Conservation (phyloP, 1,284 basidiomycete genomes). For the Malassezia restricta region DNA sequence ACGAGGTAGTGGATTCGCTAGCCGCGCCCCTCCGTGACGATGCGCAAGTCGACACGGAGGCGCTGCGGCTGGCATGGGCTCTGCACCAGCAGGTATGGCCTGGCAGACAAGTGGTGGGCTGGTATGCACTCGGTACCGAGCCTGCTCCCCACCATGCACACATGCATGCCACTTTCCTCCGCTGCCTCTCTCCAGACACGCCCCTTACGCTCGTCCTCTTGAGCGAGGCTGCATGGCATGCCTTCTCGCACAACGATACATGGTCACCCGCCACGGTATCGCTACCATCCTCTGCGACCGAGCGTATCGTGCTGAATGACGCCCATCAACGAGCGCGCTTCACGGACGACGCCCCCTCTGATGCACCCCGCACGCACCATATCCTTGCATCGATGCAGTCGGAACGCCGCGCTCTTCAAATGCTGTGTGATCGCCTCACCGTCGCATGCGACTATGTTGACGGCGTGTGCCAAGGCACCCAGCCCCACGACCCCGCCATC, state of each 20-base stretch:
- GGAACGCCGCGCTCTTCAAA: conserved; percentile 81
- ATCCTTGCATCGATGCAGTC: conserved; percentile 77
- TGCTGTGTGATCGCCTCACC: conserved; percentile 76
- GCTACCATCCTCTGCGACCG: conserved; percentile 46
- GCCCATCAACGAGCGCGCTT: conserved; percentile 40
- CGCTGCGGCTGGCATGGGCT: background rate
- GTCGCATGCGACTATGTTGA: conserved; percentile 61
- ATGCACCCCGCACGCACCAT: background rate
- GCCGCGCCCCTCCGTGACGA: background rate
- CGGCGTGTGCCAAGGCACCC: background rate
- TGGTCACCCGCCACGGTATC: background rate
- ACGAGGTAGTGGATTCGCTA: background rate
- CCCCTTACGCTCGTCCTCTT: too few species aligned
- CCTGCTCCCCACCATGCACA: background rate
- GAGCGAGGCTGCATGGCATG: too few species aligned
- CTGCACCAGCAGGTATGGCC: conserved; percentile 10
- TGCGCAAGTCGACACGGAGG: background rate
- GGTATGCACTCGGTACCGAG: conserved; percentile 1
- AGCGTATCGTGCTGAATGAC: conserved; percentile 11
- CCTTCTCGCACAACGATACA: too few species aligned
- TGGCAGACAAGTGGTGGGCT: conserved; percentile 1
- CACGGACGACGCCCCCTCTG: background rate
- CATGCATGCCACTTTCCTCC: background rate
- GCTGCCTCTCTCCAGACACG: too few species aligned
- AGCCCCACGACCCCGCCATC: conserved; percentile 51